Conservation (phyloP, 306 rosid genomes). For the Dalbergia oliveri region DNA sequence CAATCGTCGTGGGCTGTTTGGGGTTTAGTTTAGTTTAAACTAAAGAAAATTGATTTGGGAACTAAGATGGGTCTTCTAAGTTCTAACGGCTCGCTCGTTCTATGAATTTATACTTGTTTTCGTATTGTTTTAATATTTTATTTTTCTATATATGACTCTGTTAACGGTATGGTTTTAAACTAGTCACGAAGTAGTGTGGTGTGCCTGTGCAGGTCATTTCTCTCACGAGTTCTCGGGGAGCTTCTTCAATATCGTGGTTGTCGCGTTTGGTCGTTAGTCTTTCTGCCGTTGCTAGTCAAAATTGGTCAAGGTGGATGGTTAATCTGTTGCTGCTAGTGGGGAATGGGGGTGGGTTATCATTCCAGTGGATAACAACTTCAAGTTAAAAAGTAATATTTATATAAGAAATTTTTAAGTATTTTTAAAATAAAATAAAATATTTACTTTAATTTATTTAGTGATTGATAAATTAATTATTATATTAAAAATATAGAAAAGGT, state of each 20-base stretch:
- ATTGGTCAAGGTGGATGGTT: neutral
- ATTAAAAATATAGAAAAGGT: too few species aligned
- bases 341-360: slow-evolving; percentile 18
- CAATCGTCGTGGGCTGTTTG: neutral
- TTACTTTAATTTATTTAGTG: too few species aligned
- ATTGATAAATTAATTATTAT: too few species aligned
- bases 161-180: slow-evolving; percentile 40
- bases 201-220: neutral
- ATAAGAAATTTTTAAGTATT: too few species aligned
- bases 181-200: neutral
- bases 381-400: too few species aligned
- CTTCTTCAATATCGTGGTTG: neutral
- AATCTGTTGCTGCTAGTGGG: neutral
- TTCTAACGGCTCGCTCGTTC: slow-evolving; percentile 35
- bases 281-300: slow-evolving; percentile 41
- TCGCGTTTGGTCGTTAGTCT: neutral
- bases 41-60: neutral
- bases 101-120: neutral
- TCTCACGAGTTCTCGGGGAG: slow-evolving; percentile 31
- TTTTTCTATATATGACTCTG: neutral
- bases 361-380: neutral
- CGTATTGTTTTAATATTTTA: neutral
- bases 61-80: slow-evolving; percentile 18
- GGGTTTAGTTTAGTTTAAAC: neutral
- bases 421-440: too few species aligned